Percentiles rank a stretch among this genome's conserved stretches.
These are phyloP conservation scores for Collariella sp. DNA, from an alignment of 495 filamentous ascomycete genomes.

Conservation along the genomic window DNA sequence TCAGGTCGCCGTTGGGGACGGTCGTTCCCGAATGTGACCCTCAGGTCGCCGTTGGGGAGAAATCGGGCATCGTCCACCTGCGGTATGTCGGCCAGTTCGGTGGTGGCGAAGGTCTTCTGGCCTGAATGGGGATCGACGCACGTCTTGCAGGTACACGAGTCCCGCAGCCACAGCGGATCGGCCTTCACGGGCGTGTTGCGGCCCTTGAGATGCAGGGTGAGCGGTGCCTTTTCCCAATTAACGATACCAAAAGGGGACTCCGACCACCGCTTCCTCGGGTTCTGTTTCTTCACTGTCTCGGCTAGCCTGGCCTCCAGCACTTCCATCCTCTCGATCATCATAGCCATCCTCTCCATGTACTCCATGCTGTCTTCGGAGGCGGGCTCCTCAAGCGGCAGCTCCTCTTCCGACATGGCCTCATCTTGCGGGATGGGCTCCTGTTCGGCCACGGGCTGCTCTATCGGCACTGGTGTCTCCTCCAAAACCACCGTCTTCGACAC, in stretches of 20 bases:
- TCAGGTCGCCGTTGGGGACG: slow-evolving; percentile 35
- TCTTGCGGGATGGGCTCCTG: too few species aligned
- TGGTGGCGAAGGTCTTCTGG: slow-evolving; percentile 72
- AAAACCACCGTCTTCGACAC: background rate
- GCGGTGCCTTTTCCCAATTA: background rate
- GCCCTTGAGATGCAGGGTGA: background rate
- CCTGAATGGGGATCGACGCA: slow-evolving; percentile 73
- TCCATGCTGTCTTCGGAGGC: too few species aligned
- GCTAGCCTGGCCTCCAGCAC: too few species aligned
- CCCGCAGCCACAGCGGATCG: slow-evolving; percentile 54
- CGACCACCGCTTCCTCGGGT: too few species aligned
- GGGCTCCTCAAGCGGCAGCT: too few species aligned
- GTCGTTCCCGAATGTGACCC: slow-evolving; percentile 47
- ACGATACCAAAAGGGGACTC: too few species aligned
- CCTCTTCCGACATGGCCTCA: too few species aligned
- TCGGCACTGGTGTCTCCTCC: too few species aligned
- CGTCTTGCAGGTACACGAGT: slow-evolving; percentile 59
- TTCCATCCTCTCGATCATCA: too few species aligned
- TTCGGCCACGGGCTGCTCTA: too few species aligned
- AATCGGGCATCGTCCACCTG: slow-evolving; percentile 22
- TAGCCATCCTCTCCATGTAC: too few species aligned
- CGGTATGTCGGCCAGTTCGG: slow-evolving; percentile 56
- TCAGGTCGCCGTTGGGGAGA: slow-evolving; percentile 35
- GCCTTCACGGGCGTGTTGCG: background rate
- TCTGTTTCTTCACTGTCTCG: too few species aligned